Conservation (phyloP, 2,329 filamentous ascomycete species). For the Drechslerella coelobrocha region DNA sequence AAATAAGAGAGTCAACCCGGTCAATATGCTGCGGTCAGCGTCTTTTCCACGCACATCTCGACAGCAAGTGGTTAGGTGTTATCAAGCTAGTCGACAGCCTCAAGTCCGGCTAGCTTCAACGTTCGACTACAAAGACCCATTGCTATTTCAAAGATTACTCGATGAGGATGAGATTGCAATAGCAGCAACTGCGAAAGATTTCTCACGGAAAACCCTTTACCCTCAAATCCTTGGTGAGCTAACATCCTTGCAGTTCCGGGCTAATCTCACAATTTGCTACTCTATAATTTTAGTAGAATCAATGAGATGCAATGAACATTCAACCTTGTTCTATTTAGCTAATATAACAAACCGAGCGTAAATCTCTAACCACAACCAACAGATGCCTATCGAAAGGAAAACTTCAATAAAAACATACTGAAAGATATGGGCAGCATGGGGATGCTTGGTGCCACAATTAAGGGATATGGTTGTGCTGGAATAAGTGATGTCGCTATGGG, state of each 20-base stretch:
- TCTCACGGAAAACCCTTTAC: slow-evolving; percentile 87
- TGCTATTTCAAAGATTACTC: slow-evolving; percentile 74
- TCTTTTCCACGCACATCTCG: not conserved
- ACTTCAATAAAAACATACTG: slow-evolving; percentile 84
- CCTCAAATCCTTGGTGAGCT: slow-evolving; percentile 81
- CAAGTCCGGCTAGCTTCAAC: slow-evolving; percentile 27
- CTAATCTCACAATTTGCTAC: slow-evolving; percentile 12
- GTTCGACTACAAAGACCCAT: slow-evolving; percentile 93
- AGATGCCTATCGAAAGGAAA: slow-evolving; percentile 86
- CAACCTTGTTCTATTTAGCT: too few species aligned
- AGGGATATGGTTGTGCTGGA: slow-evolving; percentile 87
- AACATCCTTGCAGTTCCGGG: slow-evolving; percentile 45
- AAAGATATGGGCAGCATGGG: slow-evolving; percentile 92
- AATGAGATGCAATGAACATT: slow-evolving; percentile 7
- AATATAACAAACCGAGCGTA: too few species aligned
- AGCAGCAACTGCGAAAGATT: slow-evolving; percentile 85
- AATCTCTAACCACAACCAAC: not conserved
- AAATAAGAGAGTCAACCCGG: too few species aligned
- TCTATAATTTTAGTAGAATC: slow-evolving; percentile 14
- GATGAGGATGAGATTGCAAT: slow-evolving; percentile 93
- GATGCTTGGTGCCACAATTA: slow-evolving; percentile 82
- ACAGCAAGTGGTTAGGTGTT: not conserved
- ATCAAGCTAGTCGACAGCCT: not conserved
- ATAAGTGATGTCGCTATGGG: slow-evolving; percentile 87
- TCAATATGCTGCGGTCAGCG: not conserved